phyloP scores from a whole-genome alignment of 2,329 filamentous ascomycete species.

The Colletotrichum acutatum region DNA sequence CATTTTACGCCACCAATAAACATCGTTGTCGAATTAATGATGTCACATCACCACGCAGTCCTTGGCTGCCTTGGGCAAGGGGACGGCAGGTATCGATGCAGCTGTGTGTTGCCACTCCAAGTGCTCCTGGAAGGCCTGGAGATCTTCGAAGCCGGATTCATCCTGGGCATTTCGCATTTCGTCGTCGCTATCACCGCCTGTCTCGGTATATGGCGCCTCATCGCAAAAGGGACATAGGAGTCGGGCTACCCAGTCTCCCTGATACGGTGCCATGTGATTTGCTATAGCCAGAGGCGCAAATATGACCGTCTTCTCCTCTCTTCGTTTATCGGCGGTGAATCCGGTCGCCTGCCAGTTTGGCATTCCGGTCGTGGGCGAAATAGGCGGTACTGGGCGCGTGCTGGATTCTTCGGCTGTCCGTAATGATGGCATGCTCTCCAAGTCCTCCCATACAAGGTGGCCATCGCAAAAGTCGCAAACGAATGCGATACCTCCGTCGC shows the following conservation, averaged over 20 bases:
- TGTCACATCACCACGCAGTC: slow-evolving; percentile 61
- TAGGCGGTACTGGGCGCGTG: slow-evolving; percentile 21
- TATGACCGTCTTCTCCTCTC: slow-evolving; percentile 60
- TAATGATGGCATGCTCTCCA: slow-evolving; percentile 62
- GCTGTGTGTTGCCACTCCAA: slow-evolving; percentile 67
- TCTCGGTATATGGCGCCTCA: slow-evolving; percentile 54
- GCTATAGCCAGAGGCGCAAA: slow-evolving; percentile 68
- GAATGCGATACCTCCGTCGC: slow-evolving; percentile 65
- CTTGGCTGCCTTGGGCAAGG: slow-evolving; percentile 44
- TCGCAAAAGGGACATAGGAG: slow-evolving; percentile 69
- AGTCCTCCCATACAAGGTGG: slow-evolving; percentile 67
- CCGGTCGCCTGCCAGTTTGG: slow-evolving; percentile 64
- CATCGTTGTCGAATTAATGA: slow-evolving; percentile 11
- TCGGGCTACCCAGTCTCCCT: slow-evolving; percentile 62
- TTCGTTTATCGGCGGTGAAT: slow-evolving; percentile 45
- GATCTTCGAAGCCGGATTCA: slow-evolving; percentile 59
- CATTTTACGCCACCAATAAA: slow-evolving; percentile 13
- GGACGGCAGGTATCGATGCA: slow-evolving; percentile 46
- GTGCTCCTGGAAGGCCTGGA: slow-evolving; percentile 63
- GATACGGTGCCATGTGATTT: slow-evolving; percentile 63
- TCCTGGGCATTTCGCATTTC: slow-evolving; percentile 60
- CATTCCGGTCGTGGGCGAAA: slow-evolving; percentile 37
- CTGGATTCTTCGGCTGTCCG: slow-evolving; percentile 39
- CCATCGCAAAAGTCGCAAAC: slow-evolving; percentile 72
- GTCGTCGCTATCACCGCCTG: slow-evolving; percentile 61